These are phyloP conservation scores for Malus asiatica DNA, from an alignment of 306 rosid genomes.

Conservation along the genomic window DNA sequence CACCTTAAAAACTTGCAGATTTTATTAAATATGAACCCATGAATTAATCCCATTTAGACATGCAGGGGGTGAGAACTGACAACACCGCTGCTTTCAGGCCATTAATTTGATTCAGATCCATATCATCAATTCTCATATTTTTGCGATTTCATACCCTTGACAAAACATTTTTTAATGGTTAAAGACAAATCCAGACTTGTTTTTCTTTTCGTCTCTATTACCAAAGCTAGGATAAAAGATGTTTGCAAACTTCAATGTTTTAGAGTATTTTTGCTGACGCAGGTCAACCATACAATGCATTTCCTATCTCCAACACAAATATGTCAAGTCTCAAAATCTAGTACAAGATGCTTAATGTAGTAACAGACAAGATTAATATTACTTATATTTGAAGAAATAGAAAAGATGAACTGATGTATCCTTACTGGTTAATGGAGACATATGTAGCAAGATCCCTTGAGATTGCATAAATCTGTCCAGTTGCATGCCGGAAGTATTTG, in stretches of 20 bases:
- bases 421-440: slow-evolving; percentile 83
- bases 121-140: not conserved
- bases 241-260: not conserved
- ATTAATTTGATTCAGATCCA: not conserved
- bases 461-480: slow-evolving; percentile 96
- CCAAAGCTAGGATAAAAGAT: not conserved
- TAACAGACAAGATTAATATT: not conserved
- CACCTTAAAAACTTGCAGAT: not conserved
- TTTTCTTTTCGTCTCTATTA: not conserved
- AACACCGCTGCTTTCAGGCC: not conserved
- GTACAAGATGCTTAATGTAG: not conserved
- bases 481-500: slow-evolving; percentile 94
- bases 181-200: not conserved
- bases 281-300: not conserved
- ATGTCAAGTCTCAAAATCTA: not conserved
- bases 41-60: not conserved
- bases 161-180: not conserved
- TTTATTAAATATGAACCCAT: not conserved
- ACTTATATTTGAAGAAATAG: not conserved
- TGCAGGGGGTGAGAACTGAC: not conserved
- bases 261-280: not conserved
- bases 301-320: not conserved
- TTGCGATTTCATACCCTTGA: not conserved
- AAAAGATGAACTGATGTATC: not conserved
- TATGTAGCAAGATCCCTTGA: slow-evolving; percentile 89